A percentile compares a stretch with the other conserved stretches of the same genome.
Conservation (phyloP, 164 flowering plant species). For the Saururus chinensis region DNA sequence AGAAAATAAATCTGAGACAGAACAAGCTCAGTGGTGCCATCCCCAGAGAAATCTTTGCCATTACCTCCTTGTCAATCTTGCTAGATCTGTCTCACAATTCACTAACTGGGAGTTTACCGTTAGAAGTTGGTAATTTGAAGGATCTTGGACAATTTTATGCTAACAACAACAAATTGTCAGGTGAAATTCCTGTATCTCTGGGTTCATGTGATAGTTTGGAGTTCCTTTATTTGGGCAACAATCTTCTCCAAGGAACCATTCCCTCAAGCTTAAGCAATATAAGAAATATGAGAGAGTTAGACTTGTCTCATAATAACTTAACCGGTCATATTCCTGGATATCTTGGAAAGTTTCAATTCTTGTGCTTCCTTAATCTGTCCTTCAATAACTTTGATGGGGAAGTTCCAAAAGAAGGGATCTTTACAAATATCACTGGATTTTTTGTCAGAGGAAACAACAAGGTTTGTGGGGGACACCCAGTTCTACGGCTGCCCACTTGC, state of each 20-base stretch:
- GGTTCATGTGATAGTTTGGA: too few species aligned
- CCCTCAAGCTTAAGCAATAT: too few species aligned
- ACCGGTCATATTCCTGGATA: neutral
- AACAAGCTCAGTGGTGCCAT: conserved; percentile 10
- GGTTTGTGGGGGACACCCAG: conserved; percentile 10
- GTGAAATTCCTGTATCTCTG: conserved; percentile 6
- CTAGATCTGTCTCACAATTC: conserved; percentile 7
- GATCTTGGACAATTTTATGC: conserved; percentile 3
- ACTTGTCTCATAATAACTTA: conserved; percentile 8
- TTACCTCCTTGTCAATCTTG: neutral
- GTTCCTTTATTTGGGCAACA: too few species aligned
- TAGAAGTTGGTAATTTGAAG: conserved; percentile 12
- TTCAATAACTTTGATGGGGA: conserved; percentile 1
- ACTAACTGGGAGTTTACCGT: conserved; percentile 15
- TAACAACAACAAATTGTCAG: conserved; percentile 6
- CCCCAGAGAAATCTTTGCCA: conserved; percentile 2
- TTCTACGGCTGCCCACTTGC: conserved; percentile 8
- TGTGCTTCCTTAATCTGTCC: too few species aligned
- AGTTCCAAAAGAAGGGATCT: conserved; percentile 7
- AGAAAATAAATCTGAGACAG: neutral
- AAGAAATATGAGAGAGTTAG: neutral
- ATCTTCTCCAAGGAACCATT: too few species aligned
- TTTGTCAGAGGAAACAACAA: conserved; percentile 3
- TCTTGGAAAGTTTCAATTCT: too few species aligned
- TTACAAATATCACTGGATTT: conserved; percentile 14